Evolutionary conservation across 176 grass and related monocot species (phyloP).

Genomic region (Oropetium thomaeum): DNA sequence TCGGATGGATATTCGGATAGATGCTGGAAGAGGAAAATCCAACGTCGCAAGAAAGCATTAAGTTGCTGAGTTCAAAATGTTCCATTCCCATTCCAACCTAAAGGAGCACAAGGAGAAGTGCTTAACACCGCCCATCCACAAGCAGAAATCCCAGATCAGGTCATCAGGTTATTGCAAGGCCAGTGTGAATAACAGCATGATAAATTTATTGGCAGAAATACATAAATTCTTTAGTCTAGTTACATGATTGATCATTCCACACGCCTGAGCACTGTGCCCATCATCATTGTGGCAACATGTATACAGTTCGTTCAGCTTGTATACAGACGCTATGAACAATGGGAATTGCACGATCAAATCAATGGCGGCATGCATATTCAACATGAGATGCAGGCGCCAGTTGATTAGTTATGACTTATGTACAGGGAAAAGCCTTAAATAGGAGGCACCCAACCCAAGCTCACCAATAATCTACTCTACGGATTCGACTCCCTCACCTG

Average conservation of each 20-base stretch:
- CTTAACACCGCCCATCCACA: not conserved
- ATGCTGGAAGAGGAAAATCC: not conserved
- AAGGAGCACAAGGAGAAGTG: not conserved
- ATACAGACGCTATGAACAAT: constrained; percentile 31
- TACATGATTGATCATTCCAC: constrained; percentile 8
- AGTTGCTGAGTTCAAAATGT: not conserved
- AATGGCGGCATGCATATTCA: constrained; percentile 2
- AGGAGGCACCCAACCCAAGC: not conserved
- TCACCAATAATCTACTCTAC: constrained; percentile 19
- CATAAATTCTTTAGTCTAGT: constrained; percentile 16
- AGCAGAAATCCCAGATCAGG: not conserved
- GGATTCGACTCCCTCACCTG: not conserved
- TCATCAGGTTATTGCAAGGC: not conserved
- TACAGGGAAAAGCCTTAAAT: constrained; percentile 15
- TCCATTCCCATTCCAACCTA: not conserved
- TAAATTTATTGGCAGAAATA: not conserved
- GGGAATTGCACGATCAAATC: not conserved
- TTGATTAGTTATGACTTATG: constrained; percentile 40
- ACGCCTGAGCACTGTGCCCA: not conserved
- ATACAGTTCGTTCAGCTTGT: constrained; percentile 15
- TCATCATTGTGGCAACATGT: constrained; percentile 6
- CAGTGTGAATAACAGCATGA: not conserved
- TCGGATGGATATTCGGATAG: not conserved
- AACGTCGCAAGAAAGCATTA: constrained; percentile 13
- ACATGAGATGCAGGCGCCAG: constrained; percentile 2